Conservation (phyloP, 805 yeast genomes). For the Jamesozyma rosinii region DNA sequence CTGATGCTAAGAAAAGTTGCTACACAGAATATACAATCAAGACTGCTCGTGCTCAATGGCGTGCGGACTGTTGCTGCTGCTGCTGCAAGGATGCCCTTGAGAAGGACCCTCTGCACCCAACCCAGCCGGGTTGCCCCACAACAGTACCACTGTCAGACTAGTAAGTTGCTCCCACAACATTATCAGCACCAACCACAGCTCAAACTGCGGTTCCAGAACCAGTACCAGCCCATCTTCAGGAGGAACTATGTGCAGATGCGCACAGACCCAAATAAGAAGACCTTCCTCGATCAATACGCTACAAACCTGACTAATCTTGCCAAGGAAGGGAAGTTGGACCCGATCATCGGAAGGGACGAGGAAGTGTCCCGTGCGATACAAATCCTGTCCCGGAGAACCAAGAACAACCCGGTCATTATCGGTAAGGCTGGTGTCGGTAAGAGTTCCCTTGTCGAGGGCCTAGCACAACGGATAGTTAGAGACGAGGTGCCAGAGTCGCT, state of each 20-base stretch:
- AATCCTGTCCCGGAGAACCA: slow-evolving; percentile 82
- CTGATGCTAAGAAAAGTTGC: background rate
- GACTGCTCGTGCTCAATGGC: background rate
- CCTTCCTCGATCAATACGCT: slow-evolving; percentile 80
- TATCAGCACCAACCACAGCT: too few species aligned
- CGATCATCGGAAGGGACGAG: slow-evolving; percentile 94
- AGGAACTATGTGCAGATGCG: slow-evolving; percentile 21
- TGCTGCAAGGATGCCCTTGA: background rate
- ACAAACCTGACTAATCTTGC: slow-evolving; percentile 82
- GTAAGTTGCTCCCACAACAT: too few species aligned
- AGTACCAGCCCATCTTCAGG: background rate
- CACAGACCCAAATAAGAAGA: slow-evolving; percentile 44
- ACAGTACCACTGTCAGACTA: too few species aligned
- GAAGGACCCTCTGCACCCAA: background rate
- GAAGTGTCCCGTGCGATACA: slow-evolving; percentile 91
- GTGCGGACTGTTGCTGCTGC: background rate
- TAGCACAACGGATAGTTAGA: slow-evolving; percentile 84
- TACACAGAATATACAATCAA: background rate
- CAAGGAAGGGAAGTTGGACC: slow-evolving; percentile 81
- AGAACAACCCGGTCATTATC: slow-evolving; percentile 88
- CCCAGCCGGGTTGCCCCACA: background rate
- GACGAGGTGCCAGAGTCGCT: slow-evolving; percentile 93
- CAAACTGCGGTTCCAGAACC: too few species aligned
- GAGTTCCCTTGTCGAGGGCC: slow-evolving; percentile 92
- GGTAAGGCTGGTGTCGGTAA: slow-evolving; percentile 98